Conservation (phyloP, 1,284 basidiomycete species). For the Ustilago trichophora region DNA sequence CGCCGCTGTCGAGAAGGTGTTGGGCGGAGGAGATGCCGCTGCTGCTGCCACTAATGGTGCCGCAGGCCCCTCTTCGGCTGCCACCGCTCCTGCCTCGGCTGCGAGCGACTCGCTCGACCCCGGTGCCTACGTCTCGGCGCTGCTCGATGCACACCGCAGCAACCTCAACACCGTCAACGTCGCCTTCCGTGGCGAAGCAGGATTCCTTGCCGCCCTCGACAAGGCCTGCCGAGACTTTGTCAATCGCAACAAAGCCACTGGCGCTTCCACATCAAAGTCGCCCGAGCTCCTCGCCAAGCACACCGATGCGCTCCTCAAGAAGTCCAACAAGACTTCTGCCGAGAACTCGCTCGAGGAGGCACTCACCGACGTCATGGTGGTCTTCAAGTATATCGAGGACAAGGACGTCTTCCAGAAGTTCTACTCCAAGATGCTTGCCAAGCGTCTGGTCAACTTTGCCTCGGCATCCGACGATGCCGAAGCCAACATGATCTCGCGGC, state of each 20-base stretch:
- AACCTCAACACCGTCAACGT: slow-evolving; percentile 88
- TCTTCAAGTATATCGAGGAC: slow-evolving; percentile 99
- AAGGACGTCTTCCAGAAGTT: slow-evolving; percentile 99
- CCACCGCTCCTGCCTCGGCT: slow-evolving; percentile 62
- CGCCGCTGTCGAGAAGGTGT: slow-evolving; percentile 82
- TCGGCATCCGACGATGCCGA: slow-evolving; percentile 97
- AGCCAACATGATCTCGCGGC: slow-evolving; percentile 96
- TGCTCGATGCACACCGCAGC: slow-evolving; percentile 90
- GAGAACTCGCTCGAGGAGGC: slow-evolving; percentile 89
- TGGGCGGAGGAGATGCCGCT: slow-evolving; percentile 67
- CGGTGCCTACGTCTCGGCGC: slow-evolving; percentile 90
- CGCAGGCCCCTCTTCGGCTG: slow-evolving; percentile 18
- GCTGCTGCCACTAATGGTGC: slow-evolving; percentile 66
- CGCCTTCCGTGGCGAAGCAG: slow-evolving; percentile 91
- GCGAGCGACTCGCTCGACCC: slow-evolving; percentile 72
- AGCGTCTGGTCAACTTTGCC: slow-evolving; percentile 88
- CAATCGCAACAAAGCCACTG: slow-evolving; percentile 84
- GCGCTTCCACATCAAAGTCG: slow-evolving; percentile 72
- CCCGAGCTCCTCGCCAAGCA: slow-evolving; percentile 95
- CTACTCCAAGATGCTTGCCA: slow-evolving; percentile 95
- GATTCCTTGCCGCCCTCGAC: slow-evolving; percentile 93
- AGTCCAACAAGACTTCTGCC: slow-evolving; percentile 91
- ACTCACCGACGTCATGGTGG: slow-evolving; percentile 90
- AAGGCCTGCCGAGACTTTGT: slow-evolving; percentile 93
- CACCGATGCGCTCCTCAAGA: slow-evolving; percentile 87